phyloP scores from a whole-genome alignment of 208 protist genomes.

The Leishmania amazonensis region DNA sequence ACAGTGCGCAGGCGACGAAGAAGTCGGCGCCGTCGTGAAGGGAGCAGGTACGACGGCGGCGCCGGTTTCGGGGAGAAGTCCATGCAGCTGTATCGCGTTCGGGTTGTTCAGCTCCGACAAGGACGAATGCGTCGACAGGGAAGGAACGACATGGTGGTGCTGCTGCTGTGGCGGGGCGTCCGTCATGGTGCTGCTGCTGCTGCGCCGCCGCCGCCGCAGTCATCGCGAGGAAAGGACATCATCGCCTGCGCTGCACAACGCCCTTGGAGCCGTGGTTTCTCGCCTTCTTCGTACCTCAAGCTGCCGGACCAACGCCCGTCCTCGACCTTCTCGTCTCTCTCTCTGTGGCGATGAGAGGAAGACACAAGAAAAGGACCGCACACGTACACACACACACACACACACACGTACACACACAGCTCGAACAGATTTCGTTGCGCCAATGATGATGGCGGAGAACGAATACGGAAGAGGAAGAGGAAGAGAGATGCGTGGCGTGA shows the following conservation, averaged over 20 bases:
- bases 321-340: not conserved
- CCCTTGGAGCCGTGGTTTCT: not conserved
- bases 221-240: constrained; percentile 4
- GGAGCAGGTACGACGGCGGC: not conserved
- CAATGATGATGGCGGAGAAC: no score
- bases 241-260: not conserved
- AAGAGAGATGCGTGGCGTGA: no score
- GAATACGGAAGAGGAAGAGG: no score
- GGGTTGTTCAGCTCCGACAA: constrained; percentile 1
- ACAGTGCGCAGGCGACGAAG: not conserved
- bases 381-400: not conserved
- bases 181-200: not conserved
- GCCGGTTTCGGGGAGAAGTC: not conserved
- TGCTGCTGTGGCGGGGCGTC: not conserved
- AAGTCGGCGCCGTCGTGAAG: not conserved
- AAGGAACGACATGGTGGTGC: not conserved
- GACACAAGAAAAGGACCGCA: not conserved
- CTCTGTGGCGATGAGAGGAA: not conserved
- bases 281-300: not conserved
- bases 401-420: not conserved
- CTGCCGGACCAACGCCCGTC: not conserved
- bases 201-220: no score
- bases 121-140: not conserved
- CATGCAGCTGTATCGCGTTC: not conserved
- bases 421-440: not conserved